Evolutionary conservation across 2,329 filamentous ascomycete genomes (phyloP).

Genomic region (Verticillium longisporum): DNA sequence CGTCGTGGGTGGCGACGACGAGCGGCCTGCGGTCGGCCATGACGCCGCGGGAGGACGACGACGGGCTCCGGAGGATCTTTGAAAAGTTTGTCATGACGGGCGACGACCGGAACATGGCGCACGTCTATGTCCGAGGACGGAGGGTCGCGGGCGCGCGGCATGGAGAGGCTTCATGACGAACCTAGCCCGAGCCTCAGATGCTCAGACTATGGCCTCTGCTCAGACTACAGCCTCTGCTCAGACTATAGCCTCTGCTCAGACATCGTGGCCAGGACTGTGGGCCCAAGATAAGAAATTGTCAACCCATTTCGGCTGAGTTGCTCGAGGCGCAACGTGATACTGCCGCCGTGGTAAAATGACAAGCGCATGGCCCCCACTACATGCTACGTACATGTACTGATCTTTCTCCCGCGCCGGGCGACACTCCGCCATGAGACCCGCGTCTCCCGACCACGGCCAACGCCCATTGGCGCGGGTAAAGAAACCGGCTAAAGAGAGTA

Average conservation of each 20-base stretch:
- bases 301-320: no score
- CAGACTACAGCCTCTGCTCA: no score
- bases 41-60: conserved; percentile 44
- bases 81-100: conserved; percentile 62
- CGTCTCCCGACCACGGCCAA: no score
- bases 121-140: conserved; percentile 45
- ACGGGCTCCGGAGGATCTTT: conserved; percentile 38
- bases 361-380: no score
- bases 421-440: not conserved
- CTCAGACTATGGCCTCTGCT: no score
- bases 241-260: no score
- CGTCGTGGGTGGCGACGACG: conserved; percentile 37
- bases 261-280: no score
- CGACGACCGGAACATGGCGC: conserved; percentile 53
- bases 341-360: no score
- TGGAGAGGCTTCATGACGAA: not conserved
- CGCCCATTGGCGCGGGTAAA: conserved; percentile 1
- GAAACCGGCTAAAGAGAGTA: not conserved
- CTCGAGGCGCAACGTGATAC: no score
- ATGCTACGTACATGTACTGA: no score
- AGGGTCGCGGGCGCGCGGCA: not conserved
- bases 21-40: conserved; percentile 26
- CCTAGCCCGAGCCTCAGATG: no score
- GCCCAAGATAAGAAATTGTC: no score
- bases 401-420: not conserved